Evolutionary conservation across 192 early-diverging fungal genomes (phyloP).

Genomic region (Phlyctochytrium bullatum): DNA sequence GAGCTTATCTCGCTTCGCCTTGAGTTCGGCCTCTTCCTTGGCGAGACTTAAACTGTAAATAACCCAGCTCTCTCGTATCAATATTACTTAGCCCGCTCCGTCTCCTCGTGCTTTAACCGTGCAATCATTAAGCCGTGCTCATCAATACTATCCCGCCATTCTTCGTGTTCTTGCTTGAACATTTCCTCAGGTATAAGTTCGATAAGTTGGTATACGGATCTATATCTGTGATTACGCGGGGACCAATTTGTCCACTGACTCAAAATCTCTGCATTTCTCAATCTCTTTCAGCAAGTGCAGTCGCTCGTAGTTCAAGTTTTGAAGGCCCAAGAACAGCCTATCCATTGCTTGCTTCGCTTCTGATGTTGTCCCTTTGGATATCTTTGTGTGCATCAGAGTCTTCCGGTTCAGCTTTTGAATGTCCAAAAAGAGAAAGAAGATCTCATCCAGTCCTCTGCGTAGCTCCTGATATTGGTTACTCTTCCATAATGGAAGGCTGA

Average conservation of each 20-base stretch:
- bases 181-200: background rate
- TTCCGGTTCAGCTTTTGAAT: conserved; percentile 26
- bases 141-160: background rate
- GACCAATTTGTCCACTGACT: background rate
- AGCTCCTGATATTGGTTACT: no score
- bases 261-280: conserved; percentile 26
- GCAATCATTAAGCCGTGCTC: background rate
- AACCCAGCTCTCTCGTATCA: no score
- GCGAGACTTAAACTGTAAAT: background rate
- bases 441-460: background rate
- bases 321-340: conserved; percentile 39
- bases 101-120: background rate
- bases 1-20: background rate
- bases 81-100: conserved; percentile 4
- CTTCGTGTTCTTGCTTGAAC: background rate
- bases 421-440: conserved; percentile 19
- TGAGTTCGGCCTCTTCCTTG: background rate
- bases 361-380: conserved; percentile 41
- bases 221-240: background rate
- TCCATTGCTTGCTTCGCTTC: conserved; percentile 60
- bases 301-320: conserved; percentile 58
- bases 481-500: no score
- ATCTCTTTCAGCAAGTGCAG: conserved; percentile 55
- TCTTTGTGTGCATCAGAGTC: conserved; percentile 28
- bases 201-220: background rate